Base-by-base conservation (phyloP, 1,284 basidiomycete species). In the Pseudozyma flocculosa region DNA sequence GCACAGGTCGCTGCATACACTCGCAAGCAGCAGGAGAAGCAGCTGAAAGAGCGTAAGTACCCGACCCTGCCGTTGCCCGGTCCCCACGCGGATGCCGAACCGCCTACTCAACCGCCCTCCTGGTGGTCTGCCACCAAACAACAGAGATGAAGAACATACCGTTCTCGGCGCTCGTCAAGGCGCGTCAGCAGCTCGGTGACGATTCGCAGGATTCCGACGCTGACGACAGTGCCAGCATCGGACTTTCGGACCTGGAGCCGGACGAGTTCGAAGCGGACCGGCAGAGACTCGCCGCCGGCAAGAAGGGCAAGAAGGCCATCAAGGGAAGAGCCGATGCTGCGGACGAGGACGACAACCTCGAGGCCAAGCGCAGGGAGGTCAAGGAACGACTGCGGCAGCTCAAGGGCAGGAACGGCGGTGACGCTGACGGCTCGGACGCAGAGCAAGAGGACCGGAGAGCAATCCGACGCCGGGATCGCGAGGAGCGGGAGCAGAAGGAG, bases 81-180 rank as follows among this genome's bases (percentile, higher is more conserved):
- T n/a, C n/a, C n/a, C n/a, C n/a, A n/a, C n/a, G n/a, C n/a, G n/a
- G n/a, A n/a, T n/a, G n/a, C n/a, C n/a, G n/a, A n/a, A n/a, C n/a
- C n/a, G n/a, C n/a, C n/a, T n/a, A n/a, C n/a, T n/a, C n/a, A n/a
- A n/a, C n/a, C n/a, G n/a, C 34, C 18, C 38, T 58, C n/a, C n/a
- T n/a, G n/a, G n/a, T n/a, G n/a, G n/a, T n/a, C n/a, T n/a, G n/a
- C n/a, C n/a, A n/a, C n/a, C 1, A 36, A 50, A 32, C 48, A 58
- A 14, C 37, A 38, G 37, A 64, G 45, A 60, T 64, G 57, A 60
- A 54, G 38, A 29, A 56, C 30, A 50, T 78, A 23, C 73, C 76
- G 4, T 76, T 79, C 40, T 68, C 70, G 18, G 81, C 86, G 11
- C 80, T 90, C 24, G 82, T 86, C 13, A 85, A 83, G 61, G 88